phyloP scores from a whole-genome alignment of 176 grass and related monocot species.

The Oryza coarctata region DNA sequence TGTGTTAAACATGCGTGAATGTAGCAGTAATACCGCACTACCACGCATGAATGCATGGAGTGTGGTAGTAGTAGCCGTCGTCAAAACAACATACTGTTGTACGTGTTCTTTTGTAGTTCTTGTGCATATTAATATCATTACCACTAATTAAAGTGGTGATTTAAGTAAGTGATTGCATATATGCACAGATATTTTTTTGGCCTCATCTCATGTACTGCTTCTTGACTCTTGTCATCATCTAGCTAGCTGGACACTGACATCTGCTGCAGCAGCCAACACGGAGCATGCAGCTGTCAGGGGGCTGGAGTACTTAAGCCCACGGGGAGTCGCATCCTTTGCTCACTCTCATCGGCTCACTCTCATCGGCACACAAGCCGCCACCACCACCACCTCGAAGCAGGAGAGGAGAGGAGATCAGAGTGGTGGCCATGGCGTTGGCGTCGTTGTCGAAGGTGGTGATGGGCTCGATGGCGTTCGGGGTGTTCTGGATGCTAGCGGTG shows the following conservation, averaged over 20 bases:
- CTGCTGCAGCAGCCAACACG: not conserved
- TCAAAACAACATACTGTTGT: not conserved
- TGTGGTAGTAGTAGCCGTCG: not conserved
- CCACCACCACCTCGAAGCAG: not conserved
- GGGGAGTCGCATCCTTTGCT: not conserved
- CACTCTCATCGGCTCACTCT: constrained; percentile 1
- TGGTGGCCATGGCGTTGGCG: constrained; percentile 53
- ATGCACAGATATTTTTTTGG: not conserved
- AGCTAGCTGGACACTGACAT: constrained; percentile 18
- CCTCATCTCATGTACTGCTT: not conserved
- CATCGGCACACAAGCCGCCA: not conserved
- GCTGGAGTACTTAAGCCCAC: constrained; percentile 38
- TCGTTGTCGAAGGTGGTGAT: constrained; percentile 53
- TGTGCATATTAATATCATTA: not conserved
- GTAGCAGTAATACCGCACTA: not conserved
- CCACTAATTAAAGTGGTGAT: not conserved
- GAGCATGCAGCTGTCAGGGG: not conserved
- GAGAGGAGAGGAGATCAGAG: no score
- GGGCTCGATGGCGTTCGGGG: constrained; percentile 65
- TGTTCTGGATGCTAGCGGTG: constrained; percentile 95
- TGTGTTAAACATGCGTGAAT: not conserved
- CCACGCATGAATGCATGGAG: not conserved
- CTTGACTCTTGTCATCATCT: not conserved
- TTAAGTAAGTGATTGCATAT: not conserved
- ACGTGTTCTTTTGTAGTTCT: not conserved